Evolutionary conservation across 768 basidiomycete species (phyloP).

Genomic region (Trametes cubensis): DNA sequence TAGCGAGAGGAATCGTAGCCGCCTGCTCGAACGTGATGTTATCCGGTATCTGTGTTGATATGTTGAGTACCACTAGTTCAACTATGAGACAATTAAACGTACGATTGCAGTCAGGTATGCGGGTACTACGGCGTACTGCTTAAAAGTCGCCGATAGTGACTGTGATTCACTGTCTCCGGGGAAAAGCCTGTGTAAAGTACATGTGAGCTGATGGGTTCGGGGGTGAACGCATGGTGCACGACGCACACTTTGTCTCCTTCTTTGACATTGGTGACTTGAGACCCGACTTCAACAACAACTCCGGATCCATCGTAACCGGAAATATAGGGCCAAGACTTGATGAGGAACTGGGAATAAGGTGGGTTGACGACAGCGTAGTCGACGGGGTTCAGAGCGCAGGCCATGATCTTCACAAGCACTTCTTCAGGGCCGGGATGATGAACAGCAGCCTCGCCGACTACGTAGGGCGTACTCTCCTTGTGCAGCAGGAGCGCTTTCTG

Average conservation of each 20-base stretch:
- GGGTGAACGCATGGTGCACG: not conserved
- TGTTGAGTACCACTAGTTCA: not conserved
- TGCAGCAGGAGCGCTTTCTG: slow-evolving; percentile 23
- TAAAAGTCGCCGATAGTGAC: slow-evolving; percentile 8
- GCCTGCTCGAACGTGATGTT: slow-evolving; percentile 37
- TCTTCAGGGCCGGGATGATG: slow-evolving; percentile 29
- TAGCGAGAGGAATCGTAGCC: slow-evolving; percentile 34
- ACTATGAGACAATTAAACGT: not conserved
- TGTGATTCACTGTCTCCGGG: slow-evolving; percentile 25
- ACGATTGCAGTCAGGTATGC: slow-evolving; percentile 22
- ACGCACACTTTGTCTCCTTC: slow-evolving; percentile 39
- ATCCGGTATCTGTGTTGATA: slow-evolving; percentile 29
- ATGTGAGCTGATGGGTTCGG: not conserved
- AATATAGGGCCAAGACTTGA: slow-evolving; percentile 28
- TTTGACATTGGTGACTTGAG: slow-evolving; percentile 35
- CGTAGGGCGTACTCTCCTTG: slow-evolving; percentile 9
- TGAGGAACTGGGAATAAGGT: slow-evolving; percentile 14
- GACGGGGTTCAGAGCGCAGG: slow-evolving; percentile 35
- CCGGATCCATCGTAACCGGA: slow-evolving; percentile 26
- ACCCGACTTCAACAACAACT: slow-evolving; percentile 35
- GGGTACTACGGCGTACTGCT: slow-evolving; percentile 24
- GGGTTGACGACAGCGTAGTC: slow-evolving; percentile 35
- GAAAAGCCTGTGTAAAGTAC: slow-evolving; percentile 22
- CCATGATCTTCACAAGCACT: slow-evolving; percentile 34
- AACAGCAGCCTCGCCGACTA: slow-evolving; percentile 3